These are phyloP conservation scores for Metschnikowia borealis DNA, from an alignment of 805 yeast genomes.

Conservation along the genomic window DNA sequence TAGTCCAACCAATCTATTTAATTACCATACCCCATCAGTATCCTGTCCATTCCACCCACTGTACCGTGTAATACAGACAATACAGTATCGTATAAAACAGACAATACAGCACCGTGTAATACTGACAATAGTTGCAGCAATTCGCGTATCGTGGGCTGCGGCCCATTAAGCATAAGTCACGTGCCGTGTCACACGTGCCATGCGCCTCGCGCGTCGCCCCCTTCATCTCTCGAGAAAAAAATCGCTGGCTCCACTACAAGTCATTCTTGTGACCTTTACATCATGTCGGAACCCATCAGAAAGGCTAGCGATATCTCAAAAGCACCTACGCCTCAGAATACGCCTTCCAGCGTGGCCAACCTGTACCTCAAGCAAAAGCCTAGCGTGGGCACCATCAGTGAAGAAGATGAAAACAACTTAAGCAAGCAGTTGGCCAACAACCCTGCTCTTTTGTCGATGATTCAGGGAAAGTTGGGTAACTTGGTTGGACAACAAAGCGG, in stretches of 20 bases:
- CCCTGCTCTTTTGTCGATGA: conserved; percentile 80
- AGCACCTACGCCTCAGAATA: conserved; percentile 98
- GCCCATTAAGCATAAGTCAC: background rate
- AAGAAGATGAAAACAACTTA: conserved; percentile 35
- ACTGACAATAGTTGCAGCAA: background rate
- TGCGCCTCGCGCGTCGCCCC: conserved; percentile 5
- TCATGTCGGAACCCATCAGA: conserved; percentile 87
- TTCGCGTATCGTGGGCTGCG: background rate
- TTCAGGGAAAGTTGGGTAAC: conserved; percentile 82
- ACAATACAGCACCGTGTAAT: background rate
- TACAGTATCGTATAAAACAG: too few relatives aligned
- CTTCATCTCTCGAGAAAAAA: conserved; percentile 9
- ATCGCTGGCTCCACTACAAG: background rate
- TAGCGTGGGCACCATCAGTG: conserved; percentile 61
- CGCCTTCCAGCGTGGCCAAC: conserved; percentile 83
- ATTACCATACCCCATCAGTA: too few relatives aligned
- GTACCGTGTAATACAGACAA: too few relatives aligned
- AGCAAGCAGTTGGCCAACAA: conserved; percentile 59
- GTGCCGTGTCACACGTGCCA: conserved; percentile 4
- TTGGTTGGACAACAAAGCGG: conserved; percentile 86
- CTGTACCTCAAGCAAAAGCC: conserved; percentile 66
- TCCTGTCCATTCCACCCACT: too few relatives aligned
- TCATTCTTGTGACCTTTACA: background rate
- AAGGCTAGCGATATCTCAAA: conserved; percentile 70
- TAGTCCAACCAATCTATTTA: background rate